Evolutionary conservation across 2,329 filamentous ascomycete genomes (phyloP).

Genomic region (Atkinsonella hypoxylon): DNA sequence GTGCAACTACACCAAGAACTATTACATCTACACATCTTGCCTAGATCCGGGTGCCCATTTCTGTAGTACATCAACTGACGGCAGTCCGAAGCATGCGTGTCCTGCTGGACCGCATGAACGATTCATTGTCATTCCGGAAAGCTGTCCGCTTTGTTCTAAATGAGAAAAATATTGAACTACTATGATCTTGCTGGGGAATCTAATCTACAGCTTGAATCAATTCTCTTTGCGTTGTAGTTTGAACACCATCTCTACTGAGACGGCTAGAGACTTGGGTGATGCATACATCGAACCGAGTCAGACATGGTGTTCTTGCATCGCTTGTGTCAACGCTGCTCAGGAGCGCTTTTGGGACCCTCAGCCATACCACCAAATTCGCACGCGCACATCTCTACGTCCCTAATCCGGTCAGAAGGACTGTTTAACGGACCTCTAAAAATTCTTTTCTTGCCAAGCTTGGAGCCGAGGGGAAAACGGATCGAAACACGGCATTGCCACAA

Average conservation of each 20-base stretch:
- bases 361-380: neutral
- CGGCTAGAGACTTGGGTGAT: too few relatives aligned
- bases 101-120: constrained; percentile 57
- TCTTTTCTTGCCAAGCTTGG: neutral
- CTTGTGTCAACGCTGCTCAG: neutral
- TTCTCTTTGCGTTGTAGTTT: too few relatives aligned
- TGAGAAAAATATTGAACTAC: constrained; percentile 11
- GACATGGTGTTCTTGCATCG: too few relatives aligned
- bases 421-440: neutral
- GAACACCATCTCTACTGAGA: too few relatives aligned
- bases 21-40: constrained; percentile 64
- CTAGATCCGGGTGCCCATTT: constrained; percentile 58
- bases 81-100: constrained; percentile 47
- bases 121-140: constrained; percentile 58
- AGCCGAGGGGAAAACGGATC: neutral
- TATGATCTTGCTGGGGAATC: too few relatives aligned
- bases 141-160: constrained; percentile 35
- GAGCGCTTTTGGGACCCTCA: neutral
- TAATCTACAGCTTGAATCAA: too few relatives aligned
- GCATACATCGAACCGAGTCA: too few relatives aligned
- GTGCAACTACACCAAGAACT: constrained; percentile 62
- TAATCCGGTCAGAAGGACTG: neutral
- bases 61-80: constrained; percentile 57
- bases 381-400: neutral
- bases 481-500: neutral